A percentile compares a stretch with the other conserved stretches of the same genome.
These are phyloP conservation scores for Psilocybe cubensis DNA, from an alignment of 768 basidiomycete genomes.

Conservation along the genomic window DNA sequence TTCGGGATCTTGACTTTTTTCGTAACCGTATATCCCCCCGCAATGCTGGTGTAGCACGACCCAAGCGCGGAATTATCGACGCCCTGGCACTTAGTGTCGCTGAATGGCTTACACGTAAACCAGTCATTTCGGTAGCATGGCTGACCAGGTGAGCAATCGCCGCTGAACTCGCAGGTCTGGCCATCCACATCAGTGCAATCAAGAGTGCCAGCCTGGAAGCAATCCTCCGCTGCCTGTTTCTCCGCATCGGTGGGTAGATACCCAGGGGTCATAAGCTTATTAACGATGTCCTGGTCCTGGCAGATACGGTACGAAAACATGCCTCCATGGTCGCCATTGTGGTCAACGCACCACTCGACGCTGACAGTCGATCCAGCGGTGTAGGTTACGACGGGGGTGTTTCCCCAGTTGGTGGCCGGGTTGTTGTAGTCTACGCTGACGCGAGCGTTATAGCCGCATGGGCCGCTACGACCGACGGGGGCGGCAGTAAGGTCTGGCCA, in stretches of 20 bases:
- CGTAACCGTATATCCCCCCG: conserved; percentile 7
- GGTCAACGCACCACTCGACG: conserved; percentile 8
- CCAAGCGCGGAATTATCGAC: conserved; percentile 7
- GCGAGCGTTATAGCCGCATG: conserved; percentile 7
- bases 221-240: conserved; percentile 6
- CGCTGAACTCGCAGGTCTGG: conserved; percentile 1
- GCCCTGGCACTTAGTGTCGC: conserved; percentile 6
- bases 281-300: conserved; percentile 8
- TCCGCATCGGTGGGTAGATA: conserved; percentile 3
- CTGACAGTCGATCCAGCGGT: conserved; percentile 1
- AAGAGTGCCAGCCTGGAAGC: conserved; percentile 4
- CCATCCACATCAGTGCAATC: conserved; percentile 3
- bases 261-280: conserved; percentile 4
- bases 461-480: conserved; percentile 4
- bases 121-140: conserved; percentile 4
- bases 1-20: conserved; percentile 9
- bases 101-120: conserved; percentile 8
- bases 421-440: conserved; percentile 7
- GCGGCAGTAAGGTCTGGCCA: conserved; percentile 3
- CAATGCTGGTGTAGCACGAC: conserved; percentile 6
- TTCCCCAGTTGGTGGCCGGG: conserved; percentile 3
- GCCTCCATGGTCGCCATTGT: conserved; percentile 8
- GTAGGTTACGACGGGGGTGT: conserved; percentile 7
- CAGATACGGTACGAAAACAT: conserved; percentile 10
- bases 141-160: conserved; percentile 2